A percentile compares a stretch with the other conserved stretches of the same genome.
Conservation (phyloP, 805 yeast species). For the Kluyveromyces nonfermentans region DNA sequence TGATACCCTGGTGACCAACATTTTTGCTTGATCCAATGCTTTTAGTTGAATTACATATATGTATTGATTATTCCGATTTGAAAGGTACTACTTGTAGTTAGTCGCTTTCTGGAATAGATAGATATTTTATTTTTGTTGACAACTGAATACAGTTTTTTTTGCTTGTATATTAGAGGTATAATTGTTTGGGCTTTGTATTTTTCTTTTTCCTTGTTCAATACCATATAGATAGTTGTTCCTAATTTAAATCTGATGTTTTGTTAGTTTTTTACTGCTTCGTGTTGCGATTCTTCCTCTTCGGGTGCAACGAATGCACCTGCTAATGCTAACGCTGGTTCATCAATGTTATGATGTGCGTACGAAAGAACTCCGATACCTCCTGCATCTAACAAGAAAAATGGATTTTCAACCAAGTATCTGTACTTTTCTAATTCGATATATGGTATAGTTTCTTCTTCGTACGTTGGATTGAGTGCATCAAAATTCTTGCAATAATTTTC, state of each 20-base stretch:
- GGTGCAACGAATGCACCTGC: slow-evolving; percentile 80
- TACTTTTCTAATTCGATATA: slow-evolving; percentile 26
- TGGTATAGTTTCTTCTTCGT: slow-evolving; percentile 27
- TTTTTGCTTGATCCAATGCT: no score
- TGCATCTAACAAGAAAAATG: slow-evolving; percentile 80
- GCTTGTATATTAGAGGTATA: no score
- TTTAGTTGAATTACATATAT: no score
- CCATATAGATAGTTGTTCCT: no score
- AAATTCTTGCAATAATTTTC: slow-evolving; percentile 16
- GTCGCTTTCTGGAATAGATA: no score
- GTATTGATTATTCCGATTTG: no score
- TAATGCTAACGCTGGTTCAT: slow-evolving; percentile 79
- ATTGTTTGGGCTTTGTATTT: not conserved
- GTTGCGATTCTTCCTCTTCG: slow-evolving; percentile 43
- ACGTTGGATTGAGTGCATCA: slow-evolving; percentile 17
- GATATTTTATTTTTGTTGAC: not conserved
- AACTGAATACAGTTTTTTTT: no score
- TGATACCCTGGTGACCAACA: no score
- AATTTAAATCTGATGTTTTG: no score
- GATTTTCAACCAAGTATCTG: slow-evolving; percentile 42
- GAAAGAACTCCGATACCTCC: slow-evolving; percentile 92
- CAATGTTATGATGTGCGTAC: slow-evolving; percentile 73
- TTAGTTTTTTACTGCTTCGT: slow-evolving; percentile 12
- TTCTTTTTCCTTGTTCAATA: not conserved
- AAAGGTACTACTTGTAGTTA: no score